Conservation (phyloP, 1,139 yeast genomes). For the Candida anutae region DNA sequence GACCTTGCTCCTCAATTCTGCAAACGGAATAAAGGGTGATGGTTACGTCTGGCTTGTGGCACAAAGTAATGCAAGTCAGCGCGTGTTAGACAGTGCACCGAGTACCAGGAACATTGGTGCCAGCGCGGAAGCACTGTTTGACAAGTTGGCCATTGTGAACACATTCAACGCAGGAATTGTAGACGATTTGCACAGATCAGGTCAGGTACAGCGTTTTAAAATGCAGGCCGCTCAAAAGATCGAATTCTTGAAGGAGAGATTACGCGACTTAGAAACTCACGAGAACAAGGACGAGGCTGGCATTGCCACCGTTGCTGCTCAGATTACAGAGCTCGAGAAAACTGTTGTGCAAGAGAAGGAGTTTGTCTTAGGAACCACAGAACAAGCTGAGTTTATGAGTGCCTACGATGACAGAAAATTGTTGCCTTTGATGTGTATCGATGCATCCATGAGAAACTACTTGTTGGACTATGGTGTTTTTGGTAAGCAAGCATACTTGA, state of each 20-base stretch:
- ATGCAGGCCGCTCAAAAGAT: slow-evolving; percentile 27
- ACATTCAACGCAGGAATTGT: slow-evolving; percentile 74
- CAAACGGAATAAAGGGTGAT: slow-evolving; percentile 61
- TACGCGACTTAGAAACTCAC: slow-evolving; percentile 10
- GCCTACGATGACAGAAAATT: slow-evolving; percentile 36
- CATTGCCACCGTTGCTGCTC: not conserved
- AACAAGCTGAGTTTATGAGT: slow-evolving; percentile 35
- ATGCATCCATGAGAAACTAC: slow-evolving; percentile 64
- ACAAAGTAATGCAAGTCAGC: slow-evolving; percentile 34
- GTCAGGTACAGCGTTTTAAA: slow-evolving; percentile 36
- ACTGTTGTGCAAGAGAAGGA: slow-evolving; percentile 8
- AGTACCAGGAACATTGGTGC: slow-evolving; percentile 13
- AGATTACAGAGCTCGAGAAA: slow-evolving; percentile 2
- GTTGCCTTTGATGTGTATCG: slow-evolving; percentile 60
- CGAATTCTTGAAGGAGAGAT: slow-evolving; percentile 17
- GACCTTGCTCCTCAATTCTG: slow-evolving; percentile 54
- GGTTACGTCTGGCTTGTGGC: slow-evolving; percentile 74
- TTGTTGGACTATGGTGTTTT: slow-evolving; percentile 67
- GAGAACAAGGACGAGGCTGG: slow-evolving; percentile 8
- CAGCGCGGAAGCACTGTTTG: slow-evolving; percentile 24
- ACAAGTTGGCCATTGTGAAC: slow-evolving; percentile 53
- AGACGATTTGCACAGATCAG: slow-evolving; percentile 44
- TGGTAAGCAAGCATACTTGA: slow-evolving; percentile 61
- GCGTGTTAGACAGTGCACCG: slow-evolving; percentile 13
- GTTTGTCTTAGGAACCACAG: slow-evolving; percentile 27